Evolutionary conservation across 2,329 filamentous ascomycete species (phyloP), one percentile per base, ranked within the genome.

Genomic region (Dendryphion nanum): DNA sequence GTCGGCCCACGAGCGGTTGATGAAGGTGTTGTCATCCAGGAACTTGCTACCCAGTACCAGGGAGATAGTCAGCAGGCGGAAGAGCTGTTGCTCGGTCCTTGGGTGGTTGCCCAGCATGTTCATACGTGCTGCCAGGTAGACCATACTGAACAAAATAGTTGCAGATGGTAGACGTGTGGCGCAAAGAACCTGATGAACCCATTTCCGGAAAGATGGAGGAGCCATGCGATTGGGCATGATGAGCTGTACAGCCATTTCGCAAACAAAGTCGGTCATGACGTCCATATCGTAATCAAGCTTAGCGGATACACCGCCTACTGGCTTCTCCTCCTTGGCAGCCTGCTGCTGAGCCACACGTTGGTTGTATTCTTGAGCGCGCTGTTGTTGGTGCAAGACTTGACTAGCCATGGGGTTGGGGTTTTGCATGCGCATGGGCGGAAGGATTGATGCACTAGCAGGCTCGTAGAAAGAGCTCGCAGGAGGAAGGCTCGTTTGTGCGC

Each of bases 241-340:
- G 68, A 86, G 79, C 74, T 79, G 77, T 67, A 85, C 76, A 44
- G 89, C 82, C 82, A 91, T 94, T 63, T 95, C 87, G 47, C 88
- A 85, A 63, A 95, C 89, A 68, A 95, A 96, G 64, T 95, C 89
- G 47, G 89, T 85, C 90, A 95, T 96, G 67, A 86, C 76, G 64
- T 95, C 89, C 81, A 95, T 91, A 69, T 95, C 89, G 67, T 96
- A 96, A 74, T 95, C 90, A 69, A 96, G 81, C 71, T 94, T 86
- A 59, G 89, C 89, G 56, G 90, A 93, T 26, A 96, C 90, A 56
- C 90, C 90, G 64, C 90, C 89, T 38, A 79, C 79, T n/a, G 79
- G 70, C 64, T 82, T 83, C 52, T 83, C 80, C 53, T 83, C 79
- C 64, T 82, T 83, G 18, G 54, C 52, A n/a, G n/a, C n/a, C n/a